Base-by-base conservation (phyloP, 495 filamentous ascomycete genomes). In the Pseudomonodictys pantanalensis region DNA sequence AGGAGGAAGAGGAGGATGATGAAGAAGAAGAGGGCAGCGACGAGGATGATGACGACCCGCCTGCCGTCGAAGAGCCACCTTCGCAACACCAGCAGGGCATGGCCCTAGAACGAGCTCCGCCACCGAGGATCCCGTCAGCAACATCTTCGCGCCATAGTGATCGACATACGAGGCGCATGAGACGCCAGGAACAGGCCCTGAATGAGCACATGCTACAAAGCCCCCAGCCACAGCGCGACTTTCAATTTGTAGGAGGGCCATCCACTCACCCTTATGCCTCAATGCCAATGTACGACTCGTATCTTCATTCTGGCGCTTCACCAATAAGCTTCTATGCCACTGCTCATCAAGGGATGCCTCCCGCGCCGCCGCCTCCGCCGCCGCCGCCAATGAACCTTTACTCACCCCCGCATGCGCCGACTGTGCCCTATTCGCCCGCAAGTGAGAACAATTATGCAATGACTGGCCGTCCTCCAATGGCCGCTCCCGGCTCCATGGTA, bases 151-250 rank as follows among this genome's bases (percentile, higher is more conserved):
- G 57, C n/a, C 52, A 57, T 20, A 52, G 57, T 42, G 60, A 68
- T 33, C 44, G 22, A 10, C 60, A 61, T 43, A 52, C 52, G 1
- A 28, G 53, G 23, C 65, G 60, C 39, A 56, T 68, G 7, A 52
- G 38, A 10, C 26, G 44, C 25, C 66, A 57, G 32, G 66, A 69
- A 35, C 52, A 66, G 47, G 58, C 66, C 11, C 56, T 69, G 4
- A 51, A 59, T 22, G 52, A 66, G n/a, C 66, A 69, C 45, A 55
- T 66, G 24, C 42, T 66, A 5, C 66, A 69, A 30, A 62, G 52
- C 29, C 66, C 66, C 17, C 58, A 64, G 32, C 62, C 66, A 3
- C 62, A 66, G 2, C 23, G 58, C 43, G 56, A 58, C 24, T 64
- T 64, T 32, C 51, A 58, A 20, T 60, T 62, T 26, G 39, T 26